Base-by-base conservation (phyloP, 352 stramenopile species). In the Pythium scleroteichum region DNA sequence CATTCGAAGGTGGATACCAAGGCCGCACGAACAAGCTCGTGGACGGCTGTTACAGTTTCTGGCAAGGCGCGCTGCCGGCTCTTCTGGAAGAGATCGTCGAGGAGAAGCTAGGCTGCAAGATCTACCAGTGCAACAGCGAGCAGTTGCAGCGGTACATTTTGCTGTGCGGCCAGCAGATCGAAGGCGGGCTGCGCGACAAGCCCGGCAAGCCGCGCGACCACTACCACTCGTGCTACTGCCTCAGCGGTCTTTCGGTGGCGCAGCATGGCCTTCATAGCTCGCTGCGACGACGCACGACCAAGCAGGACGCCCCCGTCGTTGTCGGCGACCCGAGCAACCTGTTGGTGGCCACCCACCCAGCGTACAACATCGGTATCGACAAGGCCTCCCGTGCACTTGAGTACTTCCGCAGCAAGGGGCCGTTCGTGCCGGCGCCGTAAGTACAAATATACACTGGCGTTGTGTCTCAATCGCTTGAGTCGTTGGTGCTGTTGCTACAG, bases 1-100 rank as follows among this genome's bases (percentile, higher is more conserved):
- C 75, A 19, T 97, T 94, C 51, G 91, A 97, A 80, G 90, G 90
- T 7, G 90, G 88, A 0, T 94, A 92, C 73, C 85, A 94, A 51
- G 98, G 98, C 29, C 88, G 98, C 22, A 98, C 94, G 7, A 99
- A 99, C 81, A 99, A 99, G 70, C 78, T 99, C 4, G 98, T 99
- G 12, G 98, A 99, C 69, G 97, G 96, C 0, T 99, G 98, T 77
- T 99, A 99, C 72, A 98, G 92, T n/a, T 99, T 99, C 74, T 99
- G 97, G 96, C 94, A 99, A 66, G 97, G 96, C 13, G 93, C 91
- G 16, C 69, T 97, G 44, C 78, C 90, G 4, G 90, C 88, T 7
- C 68, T 98, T 22, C 63, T 98, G 7, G 76, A 74, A 42, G 68
- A 84, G 19, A 59, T 70, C 39, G 57, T 90, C 5, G 59, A 70